Conservation (phyloP, 306 rosid species). For the Malus asiatica region DNA sequence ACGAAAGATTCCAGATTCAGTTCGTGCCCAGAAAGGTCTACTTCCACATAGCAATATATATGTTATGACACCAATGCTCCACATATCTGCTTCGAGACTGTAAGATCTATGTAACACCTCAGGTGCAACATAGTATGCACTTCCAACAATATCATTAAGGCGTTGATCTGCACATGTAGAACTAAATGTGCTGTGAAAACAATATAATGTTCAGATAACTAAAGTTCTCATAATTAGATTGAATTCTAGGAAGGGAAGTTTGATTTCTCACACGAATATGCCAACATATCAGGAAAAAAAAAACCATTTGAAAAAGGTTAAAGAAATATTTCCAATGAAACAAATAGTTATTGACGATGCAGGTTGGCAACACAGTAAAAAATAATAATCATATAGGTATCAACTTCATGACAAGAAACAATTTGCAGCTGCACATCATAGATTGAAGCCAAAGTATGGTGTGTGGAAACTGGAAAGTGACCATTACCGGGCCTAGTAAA, state of each 20-base stretch:
- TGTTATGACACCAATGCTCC: constrained; percentile 95
- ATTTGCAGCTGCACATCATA: not conserved
- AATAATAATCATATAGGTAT: not conserved
- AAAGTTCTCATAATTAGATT: not conserved
- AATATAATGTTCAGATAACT: not conserved
- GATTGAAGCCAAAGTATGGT: not conserved
- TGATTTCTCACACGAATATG: not conserved
- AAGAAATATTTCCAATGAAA: not conserved
- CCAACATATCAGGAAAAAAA: not conserved
- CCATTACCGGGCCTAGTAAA: constrained; percentile 77
- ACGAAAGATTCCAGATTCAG: constrained; percentile 97
- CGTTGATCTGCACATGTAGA: constrained; percentile 66
- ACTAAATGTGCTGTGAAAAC: constrained; percentile 26
- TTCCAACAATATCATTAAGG: constrained; percentile 92
- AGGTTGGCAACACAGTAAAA: not conserved
- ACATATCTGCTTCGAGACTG: constrained; percentile 79
- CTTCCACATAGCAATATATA: constrained; percentile 90
- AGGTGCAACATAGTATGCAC: constrained; percentile 97
- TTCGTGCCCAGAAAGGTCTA: constrained; percentile 95
- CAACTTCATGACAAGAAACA: constrained; percentile 1
- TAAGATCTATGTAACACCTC: constrained; percentile 96
- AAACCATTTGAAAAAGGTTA: not conserved
- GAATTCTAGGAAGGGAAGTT: not conserved
- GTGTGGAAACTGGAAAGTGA: constrained; percentile 11
- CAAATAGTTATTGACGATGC: not conserved